Evolutionary conservation across 2,329 filamentous ascomycete genomes (phyloP), one percentile per base, ranked within the genome.

Genomic region (Fusarium caatingaense): DNA sequence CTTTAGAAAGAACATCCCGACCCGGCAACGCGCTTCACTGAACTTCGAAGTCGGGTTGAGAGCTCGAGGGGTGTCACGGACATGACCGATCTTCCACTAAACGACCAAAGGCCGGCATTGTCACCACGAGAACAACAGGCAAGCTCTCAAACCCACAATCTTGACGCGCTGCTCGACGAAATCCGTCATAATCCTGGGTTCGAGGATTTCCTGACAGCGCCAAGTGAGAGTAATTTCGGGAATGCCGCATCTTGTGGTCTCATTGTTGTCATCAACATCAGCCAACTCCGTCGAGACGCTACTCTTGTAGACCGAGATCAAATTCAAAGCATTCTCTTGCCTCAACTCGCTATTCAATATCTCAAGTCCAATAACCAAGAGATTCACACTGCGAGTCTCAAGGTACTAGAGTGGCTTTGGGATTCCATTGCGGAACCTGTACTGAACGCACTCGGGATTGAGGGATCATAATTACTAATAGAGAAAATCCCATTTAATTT

Each of bases 31-130:
- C 12, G 10, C 2, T 54, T 54, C 4, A 5, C 32, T 9, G 6
- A 8, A 2, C 37, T 44, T 10, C 48, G 48, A 9, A 42, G 42
- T 16, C 7, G 21, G 1, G 16, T 5, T 18, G 32, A 5, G 9
- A 2, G 5, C 1, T 34, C 16, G 8, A 18, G 5, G 2, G 5
- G 2, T 18, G 32, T 10, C 4, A 18, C 16, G 0, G 2, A 34
- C 16, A 18, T 34, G 16, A 18, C 16, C 5, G 16, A 34, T 18
- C 47, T 21, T 21, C 21, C 21, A 21, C 21, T 21, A 4, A 21
- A 21, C 21, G 21, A 21, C 21, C 21, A 21, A 21, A 21, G 21
- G 21, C 21, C 21, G 21, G 21, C 21, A 21, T 21, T 21, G 21
- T 21, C 21, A 21, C 5, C 21, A 21, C 21, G 21, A 21, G 21